Evolutionary conservation across 1,139 yeast genomes (phyloP).

Genomic region (Geotrichum restrictum): DNA sequence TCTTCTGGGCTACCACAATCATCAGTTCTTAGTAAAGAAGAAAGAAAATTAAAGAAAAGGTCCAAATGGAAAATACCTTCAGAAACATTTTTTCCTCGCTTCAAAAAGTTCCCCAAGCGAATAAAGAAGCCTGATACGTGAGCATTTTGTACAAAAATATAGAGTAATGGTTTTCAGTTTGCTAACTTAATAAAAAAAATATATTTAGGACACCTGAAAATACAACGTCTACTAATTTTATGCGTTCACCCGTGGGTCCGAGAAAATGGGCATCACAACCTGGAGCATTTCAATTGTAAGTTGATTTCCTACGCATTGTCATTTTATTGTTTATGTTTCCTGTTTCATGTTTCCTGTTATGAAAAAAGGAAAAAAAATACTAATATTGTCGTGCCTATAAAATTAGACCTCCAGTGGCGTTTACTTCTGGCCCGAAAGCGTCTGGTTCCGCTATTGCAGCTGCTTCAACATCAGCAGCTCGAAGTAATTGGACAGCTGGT

Average conservation of each 20-base stretch:
- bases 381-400: no score
- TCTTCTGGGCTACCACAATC: not conserved
- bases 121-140: constrained; percentile 1
- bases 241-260: not conserved
- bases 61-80: constrained; percentile 3
- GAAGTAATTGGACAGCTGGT: not conserved
- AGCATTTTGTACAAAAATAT: no score
- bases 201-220: no score
- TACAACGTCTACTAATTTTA: no score
- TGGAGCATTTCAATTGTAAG: not conserved
- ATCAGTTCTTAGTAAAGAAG: not conserved
- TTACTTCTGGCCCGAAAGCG: not conserved
- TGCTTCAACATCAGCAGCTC: constrained; percentile 5
- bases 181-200: not conserved
- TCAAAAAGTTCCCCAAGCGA: constrained; percentile 12
- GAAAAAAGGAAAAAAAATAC: no score
- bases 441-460: not conserved
- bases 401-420: not conserved
- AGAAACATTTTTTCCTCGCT: constrained; percentile 20
- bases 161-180: no score
- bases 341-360: no score
- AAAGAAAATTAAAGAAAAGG: not conserved
- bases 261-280: not conserved
- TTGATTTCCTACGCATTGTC: no score
- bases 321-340: not conserved